Evolutionary conservation across 208 protist genomes (phyloP).

Genomic region (Trichomonas vaginalis): DNA sequence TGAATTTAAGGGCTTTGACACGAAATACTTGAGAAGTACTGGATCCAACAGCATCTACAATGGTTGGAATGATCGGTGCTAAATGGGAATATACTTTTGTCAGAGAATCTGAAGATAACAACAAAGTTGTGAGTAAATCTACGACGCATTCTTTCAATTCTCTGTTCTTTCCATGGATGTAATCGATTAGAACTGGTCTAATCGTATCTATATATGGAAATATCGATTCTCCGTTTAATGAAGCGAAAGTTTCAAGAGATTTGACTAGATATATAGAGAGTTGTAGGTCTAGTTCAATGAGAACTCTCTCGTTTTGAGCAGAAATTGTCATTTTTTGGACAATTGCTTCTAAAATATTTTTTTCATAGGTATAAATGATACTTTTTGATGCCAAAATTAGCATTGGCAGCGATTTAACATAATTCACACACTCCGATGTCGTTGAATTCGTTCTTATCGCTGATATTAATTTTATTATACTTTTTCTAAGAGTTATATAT

Average conservation of each 20-base stretch:
- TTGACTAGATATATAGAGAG: not conserved
- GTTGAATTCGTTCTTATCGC: not conserved
- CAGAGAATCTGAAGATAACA: not conserved
- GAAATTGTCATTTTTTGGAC: not conserved
- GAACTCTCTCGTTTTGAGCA: not conserved
- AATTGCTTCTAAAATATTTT: not conserved
- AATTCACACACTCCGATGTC: not conserved
- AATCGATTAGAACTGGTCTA: not conserved
- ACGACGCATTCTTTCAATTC: not conserved
- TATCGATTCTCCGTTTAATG: not conserved
- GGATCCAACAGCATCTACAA: not conserved
- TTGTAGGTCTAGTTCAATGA: not conserved
- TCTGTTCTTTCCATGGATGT: not conserved
- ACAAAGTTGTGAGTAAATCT: not conserved
- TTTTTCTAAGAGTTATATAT: not conserved
- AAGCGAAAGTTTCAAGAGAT: not conserved
- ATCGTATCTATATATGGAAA: not conserved
- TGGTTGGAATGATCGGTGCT: not conserved
- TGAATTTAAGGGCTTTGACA: not conserved
- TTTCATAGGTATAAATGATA: not conserved
- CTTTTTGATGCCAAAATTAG: not conserved
- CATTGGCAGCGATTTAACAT: not conserved
- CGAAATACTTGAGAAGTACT: not conserved
- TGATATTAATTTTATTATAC: not conserved
- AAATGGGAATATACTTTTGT: not conserved